A percentile compares a stretch with the other conserved stretches of the same genome.
phyloP scores from a whole-genome alignment of 2,329 filamentous ascomycete genomes.

The Aspergillus sp. region DNA sequence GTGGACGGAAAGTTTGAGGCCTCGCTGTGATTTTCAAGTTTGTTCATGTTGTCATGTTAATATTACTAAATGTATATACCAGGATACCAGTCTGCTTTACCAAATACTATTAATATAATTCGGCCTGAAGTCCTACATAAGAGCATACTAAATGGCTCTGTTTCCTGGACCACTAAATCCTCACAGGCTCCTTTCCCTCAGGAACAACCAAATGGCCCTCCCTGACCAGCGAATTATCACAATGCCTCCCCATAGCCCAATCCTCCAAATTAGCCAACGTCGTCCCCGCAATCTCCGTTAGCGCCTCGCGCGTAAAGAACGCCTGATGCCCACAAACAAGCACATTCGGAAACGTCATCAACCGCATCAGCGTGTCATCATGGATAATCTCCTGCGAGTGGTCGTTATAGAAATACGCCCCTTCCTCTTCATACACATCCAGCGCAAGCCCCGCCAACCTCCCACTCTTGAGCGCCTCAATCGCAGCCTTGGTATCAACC shows the following conservation, averaged over 20 bases:
- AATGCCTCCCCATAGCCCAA: conserved; percentile 26
- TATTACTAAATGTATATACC: neutral
- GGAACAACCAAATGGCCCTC: conserved; percentile 29
- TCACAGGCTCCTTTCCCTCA: conserved; percentile 28
- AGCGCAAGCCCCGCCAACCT: conserved; percentile 63
- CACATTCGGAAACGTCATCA: conserved; percentile 69
- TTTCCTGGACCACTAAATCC: conserved; percentile 18
- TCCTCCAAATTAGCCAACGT: conserved; percentile 57
- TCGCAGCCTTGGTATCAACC: conserved; percentile 60
- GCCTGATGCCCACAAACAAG: conserved; percentile 68
- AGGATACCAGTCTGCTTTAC: neutral
- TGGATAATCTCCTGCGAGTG: conserved; percentile 65
- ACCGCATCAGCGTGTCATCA: conserved; percentile 64
- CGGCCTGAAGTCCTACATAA: neutral
- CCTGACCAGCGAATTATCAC: conserved; percentile 30
- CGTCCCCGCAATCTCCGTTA: conserved; percentile 62
- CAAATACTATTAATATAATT: neutral
- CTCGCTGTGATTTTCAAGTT: conserved; percentile 23
- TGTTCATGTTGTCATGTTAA: neutral
- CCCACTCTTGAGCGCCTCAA: conserved; percentile 60
- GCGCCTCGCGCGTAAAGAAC: conserved; percentile 67
- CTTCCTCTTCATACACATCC: conserved; percentile 68
- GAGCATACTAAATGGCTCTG: neutral
- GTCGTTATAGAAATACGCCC: conserved; percentile 62
- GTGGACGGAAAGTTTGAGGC: conserved; percentile 39